Base-by-base conservation (phyloP, 805 yeast species). In the Candida suzukii region DNA sequence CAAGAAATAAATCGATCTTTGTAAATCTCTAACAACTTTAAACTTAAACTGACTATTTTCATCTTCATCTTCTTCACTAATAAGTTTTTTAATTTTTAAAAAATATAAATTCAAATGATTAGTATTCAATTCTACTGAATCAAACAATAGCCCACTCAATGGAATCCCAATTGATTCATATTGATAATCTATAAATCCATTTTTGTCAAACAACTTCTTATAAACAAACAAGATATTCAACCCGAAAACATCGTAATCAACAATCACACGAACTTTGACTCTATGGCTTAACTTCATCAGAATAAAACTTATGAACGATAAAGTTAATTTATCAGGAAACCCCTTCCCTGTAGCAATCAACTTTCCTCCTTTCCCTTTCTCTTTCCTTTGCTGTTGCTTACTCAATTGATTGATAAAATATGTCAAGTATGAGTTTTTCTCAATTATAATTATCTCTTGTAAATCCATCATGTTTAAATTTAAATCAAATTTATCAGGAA, bases 201-300 rank as follows among this genome's bases (percentile, higher is more conserved):
- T 9, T 9, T 24, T 24, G 11, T 24, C 26, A 24, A 24, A 24
- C 11, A 24, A 24, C 5, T 30, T 30, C 37, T 47, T 53, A 57
- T 52, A 70, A 41, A 69, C 71, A 22, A 64, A 52, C 42, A 68
- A 60, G 27, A 81, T 81, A 47, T 67, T 66, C 10, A 78, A 52
- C 0, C 88, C 88, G 53, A 76, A 76, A 2, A 83, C 73, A 48
- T 82, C 88, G 14, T 82, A 70, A 53, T 82, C 88, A 22, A 79
- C 77, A 27, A 74, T 63, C 1, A 73, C 78, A 18, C 55, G 52
- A 1, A 76, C 52, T 1, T 74, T 74, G 1, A 66, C 51, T 0
- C 38, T 10, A 0, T 18, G 21, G 13, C 7, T 8, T 20, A 40
- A 50, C 16, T 42, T 47, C 0, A 48, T 38, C n/a, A n/a, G n/a